These are phyloP conservation scores for Sambucus nigra DNA, from an alignment of 129 eudicot genomes.

Conservation along the genomic window DNA sequence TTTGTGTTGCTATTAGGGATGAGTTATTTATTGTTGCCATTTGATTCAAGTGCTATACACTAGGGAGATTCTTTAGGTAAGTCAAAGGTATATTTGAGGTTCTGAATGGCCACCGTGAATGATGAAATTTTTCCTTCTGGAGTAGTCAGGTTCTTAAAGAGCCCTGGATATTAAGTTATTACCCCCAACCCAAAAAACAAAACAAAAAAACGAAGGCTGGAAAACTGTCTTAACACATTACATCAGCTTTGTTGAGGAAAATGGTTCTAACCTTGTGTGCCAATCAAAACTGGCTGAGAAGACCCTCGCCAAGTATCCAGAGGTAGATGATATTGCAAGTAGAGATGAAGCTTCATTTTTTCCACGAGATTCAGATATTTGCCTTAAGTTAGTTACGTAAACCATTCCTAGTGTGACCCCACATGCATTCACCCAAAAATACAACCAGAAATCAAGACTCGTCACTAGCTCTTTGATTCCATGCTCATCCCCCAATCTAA, in stretches of 20 bases:
- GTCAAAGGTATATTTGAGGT: not conserved
- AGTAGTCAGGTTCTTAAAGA: no score
- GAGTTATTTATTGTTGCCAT: no score
- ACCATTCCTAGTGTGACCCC: slow-evolving; percentile 6
- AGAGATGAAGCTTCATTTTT: slow-evolving; percentile 8
- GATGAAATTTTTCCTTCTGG: no score
- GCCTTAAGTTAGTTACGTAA: not conserved
- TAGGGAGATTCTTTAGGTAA: no score
- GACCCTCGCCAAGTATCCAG: slow-evolving; percentile 9
- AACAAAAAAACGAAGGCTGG: no score
- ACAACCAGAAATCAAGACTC: slow-evolving; percentile 6
- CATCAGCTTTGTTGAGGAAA: not conserved
- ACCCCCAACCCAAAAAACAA: no score
- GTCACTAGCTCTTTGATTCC: slow-evolving; percentile 1
- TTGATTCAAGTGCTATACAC: no score
- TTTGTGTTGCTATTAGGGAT: not conserved
- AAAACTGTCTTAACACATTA: not conserved
- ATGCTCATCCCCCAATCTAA: no score
- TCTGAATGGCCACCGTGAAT: not conserved
- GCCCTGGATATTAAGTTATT: no score
- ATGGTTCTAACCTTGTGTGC: slow-evolving; percentile 1
- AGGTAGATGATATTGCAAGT: slow-evolving; percentile 2
- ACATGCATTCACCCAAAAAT: slow-evolving; percentile 1
- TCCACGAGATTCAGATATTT: slow-evolving; percentile 3
- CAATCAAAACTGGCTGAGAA: not conserved